These are phyloP conservation scores for Aspergillus costaricaensis DNA, from an alignment of 2,329 filamentous ascomycete genomes.

Conservation along the genomic window DNA sequence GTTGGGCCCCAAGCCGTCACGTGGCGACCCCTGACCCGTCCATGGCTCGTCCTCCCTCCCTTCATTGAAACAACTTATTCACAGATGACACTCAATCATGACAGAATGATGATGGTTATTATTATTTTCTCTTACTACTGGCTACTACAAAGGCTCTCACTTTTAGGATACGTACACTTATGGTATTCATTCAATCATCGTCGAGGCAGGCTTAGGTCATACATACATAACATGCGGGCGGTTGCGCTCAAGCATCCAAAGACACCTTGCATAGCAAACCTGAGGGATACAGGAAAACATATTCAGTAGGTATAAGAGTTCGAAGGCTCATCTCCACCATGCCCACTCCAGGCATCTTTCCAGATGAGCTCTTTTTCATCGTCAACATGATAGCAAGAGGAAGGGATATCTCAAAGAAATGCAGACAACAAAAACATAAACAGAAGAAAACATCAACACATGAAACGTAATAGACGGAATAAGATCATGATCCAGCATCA, in stretches of 20 bases:
- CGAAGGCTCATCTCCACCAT: not conserved
- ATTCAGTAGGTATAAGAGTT: not conserved
- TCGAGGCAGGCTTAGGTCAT: slow-evolving; percentile 11
- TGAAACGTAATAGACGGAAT: slow-evolving; percentile 7
- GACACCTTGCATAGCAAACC: not conserved
- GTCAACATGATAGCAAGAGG: slow-evolving; percentile 16
- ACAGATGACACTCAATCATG: no score
- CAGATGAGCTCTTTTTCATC: slow-evolving; percentile 14
- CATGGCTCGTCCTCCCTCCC: not conserved
- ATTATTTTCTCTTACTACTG: no score
- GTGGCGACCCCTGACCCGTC: slow-evolving; percentile 33
- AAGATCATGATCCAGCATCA: slow-evolving; percentile 17
- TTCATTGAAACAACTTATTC: not conserved
- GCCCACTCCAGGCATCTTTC: not conserved
- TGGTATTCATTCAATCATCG: slow-evolving; percentile 25
- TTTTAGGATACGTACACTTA: slow-evolving; percentile 19
- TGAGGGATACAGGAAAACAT: not conserved
- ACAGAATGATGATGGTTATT: no score
- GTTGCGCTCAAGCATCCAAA: slow-evolving; percentile 3
- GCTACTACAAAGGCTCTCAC: no score
- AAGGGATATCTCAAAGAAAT: slow-evolving; percentile 16
- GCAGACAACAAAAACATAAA: slow-evolving; percentile 6
- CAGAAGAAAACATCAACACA: slow-evolving; percentile 14
- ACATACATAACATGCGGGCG: not conserved
- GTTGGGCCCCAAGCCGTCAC: slow-evolving; percentile 30